Conservation (phyloP, 495 filamentous ascomycete genomes). For the Neurospora sp. region DNA sequence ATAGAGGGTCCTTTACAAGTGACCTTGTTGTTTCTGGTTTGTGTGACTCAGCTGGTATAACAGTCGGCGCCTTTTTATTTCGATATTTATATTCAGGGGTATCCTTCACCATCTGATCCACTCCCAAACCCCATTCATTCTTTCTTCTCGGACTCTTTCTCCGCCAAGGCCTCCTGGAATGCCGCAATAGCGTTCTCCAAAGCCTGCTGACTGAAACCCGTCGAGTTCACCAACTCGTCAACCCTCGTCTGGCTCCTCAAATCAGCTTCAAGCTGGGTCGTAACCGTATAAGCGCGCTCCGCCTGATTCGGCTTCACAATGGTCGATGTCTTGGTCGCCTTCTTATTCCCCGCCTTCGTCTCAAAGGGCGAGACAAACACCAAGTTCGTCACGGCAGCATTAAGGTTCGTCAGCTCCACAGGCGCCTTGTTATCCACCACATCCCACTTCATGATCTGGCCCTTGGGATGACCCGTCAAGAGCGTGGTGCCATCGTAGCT, state of each 20-base stretch:
- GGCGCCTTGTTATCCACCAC: constrained; percentile 52
- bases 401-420: constrained; percentile 55
- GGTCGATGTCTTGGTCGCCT: constrained; percentile 42
- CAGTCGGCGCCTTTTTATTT: not conserved
- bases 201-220: constrained; percentile 24
- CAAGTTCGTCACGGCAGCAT: constrained; percentile 72
- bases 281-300: constrained; percentile 57
- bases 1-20: not conserved
- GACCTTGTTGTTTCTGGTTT: not conserved
- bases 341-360: not conserved
- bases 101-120: not conserved
- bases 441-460: constrained; percentile 65
- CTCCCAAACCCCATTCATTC: not conserved
- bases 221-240: constrained; percentile 26
- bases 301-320: constrained; percentile 66
- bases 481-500: constrained; percentile 76
- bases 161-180: constrained; percentile 20
- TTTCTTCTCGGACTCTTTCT: not conserved
- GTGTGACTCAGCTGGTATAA: not conserved
- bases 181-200: constrained; percentile 18
- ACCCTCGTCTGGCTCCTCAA: constrained; percentile 26
- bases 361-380: constrained; percentile 46
- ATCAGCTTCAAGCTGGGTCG: constrained; percentile 46
- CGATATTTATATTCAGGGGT: not conserved
- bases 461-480: constrained; percentile 70